These are phyloP conservation scores for Fusarium illudens DNA, from an alignment of 2,329 filamentous ascomycete species.

Conservation along the genomic window DNA sequence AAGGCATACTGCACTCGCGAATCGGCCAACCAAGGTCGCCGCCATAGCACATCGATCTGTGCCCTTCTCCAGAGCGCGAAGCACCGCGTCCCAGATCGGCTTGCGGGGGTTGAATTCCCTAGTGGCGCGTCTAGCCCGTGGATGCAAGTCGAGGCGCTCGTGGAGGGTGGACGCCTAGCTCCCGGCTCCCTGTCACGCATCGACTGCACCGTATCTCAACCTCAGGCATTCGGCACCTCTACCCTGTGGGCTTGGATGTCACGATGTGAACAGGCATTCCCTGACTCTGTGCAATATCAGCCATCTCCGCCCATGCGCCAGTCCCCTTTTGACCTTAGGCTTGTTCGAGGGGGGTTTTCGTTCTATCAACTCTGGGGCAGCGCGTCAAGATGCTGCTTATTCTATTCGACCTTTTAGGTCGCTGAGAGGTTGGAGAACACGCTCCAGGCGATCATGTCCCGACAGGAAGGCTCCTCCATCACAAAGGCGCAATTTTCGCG, in stretches of 20 bases:
- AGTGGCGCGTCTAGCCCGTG: constrained; percentile 27
- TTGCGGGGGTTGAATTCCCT: constrained; percentile 21
- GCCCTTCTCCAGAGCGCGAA: constrained; percentile 3
- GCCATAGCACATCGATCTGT: not conserved
- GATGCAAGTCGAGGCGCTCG: constrained; percentile 33
- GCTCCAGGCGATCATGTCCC: not conserved
- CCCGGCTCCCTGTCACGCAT: constrained; percentile 36
- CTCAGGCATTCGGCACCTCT: constrained; percentile 16
- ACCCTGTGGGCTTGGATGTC: constrained; percentile 7
- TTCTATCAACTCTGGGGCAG: not conserved
- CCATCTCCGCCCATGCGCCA: constrained; percentile 14
- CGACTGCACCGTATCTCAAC: constrained; percentile 33
- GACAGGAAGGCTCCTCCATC: not conserved
- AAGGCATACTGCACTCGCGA: not conserved
- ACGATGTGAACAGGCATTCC: constrained; percentile 16
- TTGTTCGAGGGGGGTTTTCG: not conserved
- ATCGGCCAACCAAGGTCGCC: not conserved
- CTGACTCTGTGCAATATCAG: constrained; percentile 35
- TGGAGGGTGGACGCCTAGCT: constrained; percentile 18
- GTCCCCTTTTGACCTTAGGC: constrained; percentile 20
- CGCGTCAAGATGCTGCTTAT: constrained; percentile 1
- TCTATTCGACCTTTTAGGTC: constrained; percentile 6
- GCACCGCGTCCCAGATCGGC: constrained; percentile 17
- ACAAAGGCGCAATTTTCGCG: constrained; percentile 5
- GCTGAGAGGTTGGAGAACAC: not conserved